A percentile compares a stretch with the other conserved stretches of the same genome.
phyloP scores from a whole-genome alignment of 2,329 filamentous ascomycete genomes.

The Endothia cerciana region DNA sequence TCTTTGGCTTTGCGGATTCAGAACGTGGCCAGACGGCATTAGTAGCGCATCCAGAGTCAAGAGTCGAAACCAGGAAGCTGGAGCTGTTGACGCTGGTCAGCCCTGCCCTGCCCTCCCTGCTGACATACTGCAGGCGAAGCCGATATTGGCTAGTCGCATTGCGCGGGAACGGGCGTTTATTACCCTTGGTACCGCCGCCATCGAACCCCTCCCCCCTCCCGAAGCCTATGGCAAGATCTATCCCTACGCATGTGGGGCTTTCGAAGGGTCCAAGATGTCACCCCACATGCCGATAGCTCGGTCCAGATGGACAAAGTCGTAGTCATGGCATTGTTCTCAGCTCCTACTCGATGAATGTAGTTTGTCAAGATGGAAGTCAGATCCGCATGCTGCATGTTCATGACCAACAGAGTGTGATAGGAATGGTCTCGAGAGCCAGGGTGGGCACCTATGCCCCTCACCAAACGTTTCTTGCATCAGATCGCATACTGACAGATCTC shows the following conservation, averaged over 20 bases:
- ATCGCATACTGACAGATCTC: conserved; percentile 26
- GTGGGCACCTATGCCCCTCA: background rate
- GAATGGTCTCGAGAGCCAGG: background rate
- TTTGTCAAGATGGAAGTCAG: background rate
- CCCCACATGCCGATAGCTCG: conserved; percentile 22
- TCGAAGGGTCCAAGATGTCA: conserved; percentile 21
- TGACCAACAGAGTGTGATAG: background rate
- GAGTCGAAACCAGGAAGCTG: conserved; percentile 3
- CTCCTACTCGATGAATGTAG: background rate
- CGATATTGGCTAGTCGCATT: conserved; percentile 22
- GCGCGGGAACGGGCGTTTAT: conserved; percentile 23
- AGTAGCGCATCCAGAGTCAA: background rate
- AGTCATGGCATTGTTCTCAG: background rate
- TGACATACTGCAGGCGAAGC: conserved; percentile 18
- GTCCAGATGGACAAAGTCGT: background rate
- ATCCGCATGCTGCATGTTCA: background rate
- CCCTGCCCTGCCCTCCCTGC: conserved; percentile 15
- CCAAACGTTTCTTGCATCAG: conserved; percentile 23
- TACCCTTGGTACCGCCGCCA: conserved; percentile 19
- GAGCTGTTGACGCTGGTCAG: conserved; percentile 21
- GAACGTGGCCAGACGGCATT: background rate
- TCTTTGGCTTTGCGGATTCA: background rate
- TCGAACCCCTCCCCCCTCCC: conserved; percentile 9
- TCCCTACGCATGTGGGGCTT: conserved; percentile 22
- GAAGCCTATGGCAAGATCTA: conserved; percentile 21